phyloP scores from a whole-genome alignment of 225 moss, liverwort and hornwort species.

The Neckera pumila region DNA sequence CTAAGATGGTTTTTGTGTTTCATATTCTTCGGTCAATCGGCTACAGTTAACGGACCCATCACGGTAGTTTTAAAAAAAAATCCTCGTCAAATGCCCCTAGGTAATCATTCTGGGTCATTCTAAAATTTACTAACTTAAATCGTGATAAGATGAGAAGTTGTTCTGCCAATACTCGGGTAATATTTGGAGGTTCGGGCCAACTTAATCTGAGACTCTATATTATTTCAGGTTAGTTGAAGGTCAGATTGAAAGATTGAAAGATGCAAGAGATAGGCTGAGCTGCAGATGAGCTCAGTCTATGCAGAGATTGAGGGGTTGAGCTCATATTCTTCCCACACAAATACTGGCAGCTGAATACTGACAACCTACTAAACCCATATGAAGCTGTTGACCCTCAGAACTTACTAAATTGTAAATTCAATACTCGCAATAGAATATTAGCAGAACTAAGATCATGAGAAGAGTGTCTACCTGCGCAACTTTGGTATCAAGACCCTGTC shows the following conservation, averaged over 20 bases:
- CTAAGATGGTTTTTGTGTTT: not conserved
- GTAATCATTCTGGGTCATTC: not conserved
- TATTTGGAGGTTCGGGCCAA: not conserved
- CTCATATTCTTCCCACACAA: not conserved
- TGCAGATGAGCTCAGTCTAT: not conserved
- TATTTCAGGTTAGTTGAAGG: not conserved
- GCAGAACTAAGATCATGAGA: not conserved
- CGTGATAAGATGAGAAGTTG: not conserved
- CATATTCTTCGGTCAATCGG: not conserved
- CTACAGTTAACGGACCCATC: not conserved
- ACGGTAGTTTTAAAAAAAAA: not conserved
- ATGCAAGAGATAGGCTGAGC: not conserved
- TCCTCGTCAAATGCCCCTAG: not conserved
- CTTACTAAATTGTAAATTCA: not conserved
- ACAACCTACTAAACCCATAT: not conserved
- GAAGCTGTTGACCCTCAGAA: not conserved
- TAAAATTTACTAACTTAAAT: not conserved
- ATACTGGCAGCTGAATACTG: not conserved
- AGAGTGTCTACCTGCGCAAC: conserved; percentile 55
- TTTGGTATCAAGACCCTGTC: conserved; percentile 82
- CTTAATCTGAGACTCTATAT: not conserved
- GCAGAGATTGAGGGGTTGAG: not conserved
- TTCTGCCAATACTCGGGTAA: not conserved
- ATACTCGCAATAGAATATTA: not conserved
- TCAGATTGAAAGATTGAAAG: not conserved